phyloP scores from a whole-genome alignment of 352 stramenopile genomes.

The Pythium diclinum region DNA sequence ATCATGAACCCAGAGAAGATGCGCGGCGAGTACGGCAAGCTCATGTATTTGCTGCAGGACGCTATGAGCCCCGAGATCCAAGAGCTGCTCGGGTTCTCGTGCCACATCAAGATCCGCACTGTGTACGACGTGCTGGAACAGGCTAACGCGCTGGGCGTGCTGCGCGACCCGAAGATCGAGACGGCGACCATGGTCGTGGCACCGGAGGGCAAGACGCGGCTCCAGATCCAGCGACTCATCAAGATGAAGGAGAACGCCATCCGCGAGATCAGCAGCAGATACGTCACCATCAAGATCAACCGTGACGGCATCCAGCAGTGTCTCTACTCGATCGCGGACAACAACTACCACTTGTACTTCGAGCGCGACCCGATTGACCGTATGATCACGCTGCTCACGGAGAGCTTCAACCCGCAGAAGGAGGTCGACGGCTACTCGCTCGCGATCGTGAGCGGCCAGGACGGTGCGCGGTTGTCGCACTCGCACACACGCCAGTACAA shows the following conservation, averaged over 20 bases:
- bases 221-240: constrained; percentile 91
- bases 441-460: constrained; percentile 90
- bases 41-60: constrained; percentile 94
- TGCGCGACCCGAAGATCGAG: constrained; percentile 88
- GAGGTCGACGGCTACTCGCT: constrained; percentile 77
- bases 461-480: constrained; percentile 93
- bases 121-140: constrained; percentile 84
- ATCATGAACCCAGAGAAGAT: constrained; percentile 99
- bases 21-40: constrained; percentile 95
- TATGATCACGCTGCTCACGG: constrained; percentile 89
- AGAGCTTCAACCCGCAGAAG: constrained; percentile 83
- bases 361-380: constrained; percentile 96
- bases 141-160: constrained; percentile 60
- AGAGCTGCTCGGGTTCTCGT: constrained; percentile 85
- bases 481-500: constrained; percentile 94
- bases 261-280: constrained; percentile 78
- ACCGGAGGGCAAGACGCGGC: constrained; percentile 83
- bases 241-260: constrained; percentile 92
- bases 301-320: constrained; percentile 92
- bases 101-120: constrained; percentile 80
- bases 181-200: constrained; percentile 94
- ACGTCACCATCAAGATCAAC: constrained; percentile 43
- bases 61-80: constrained; percentile 80
- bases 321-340: constrained; percentile 96
- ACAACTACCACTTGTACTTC: constrained; percentile 97